Percentiles rank a stretch among this genome's conserved stretches.
Evolutionary conservation across 2,329 filamentous ascomycete genomes (phyloP).

Genomic region (Alternaria sp.): DNA sequence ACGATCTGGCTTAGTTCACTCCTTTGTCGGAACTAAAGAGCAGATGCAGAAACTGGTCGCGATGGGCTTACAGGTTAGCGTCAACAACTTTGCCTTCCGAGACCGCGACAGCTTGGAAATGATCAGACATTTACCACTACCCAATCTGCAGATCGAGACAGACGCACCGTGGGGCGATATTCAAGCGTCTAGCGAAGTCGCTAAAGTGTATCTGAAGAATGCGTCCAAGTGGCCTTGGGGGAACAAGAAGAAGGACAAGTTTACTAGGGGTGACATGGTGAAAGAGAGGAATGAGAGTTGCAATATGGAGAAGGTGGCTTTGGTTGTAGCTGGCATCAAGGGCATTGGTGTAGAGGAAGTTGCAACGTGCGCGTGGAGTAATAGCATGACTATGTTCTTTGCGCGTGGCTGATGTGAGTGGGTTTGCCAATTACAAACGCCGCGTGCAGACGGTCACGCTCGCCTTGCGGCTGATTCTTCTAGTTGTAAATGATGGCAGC

Average conservation of each 20-base stretch:
- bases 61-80: constrained; percentile 56
- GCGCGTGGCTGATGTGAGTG: background rate
- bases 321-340: constrained; percentile 60
- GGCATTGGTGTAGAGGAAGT: constrained; percentile 56
- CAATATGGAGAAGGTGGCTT: constrained; percentile 57
- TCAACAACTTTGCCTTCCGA: constrained; percentile 62
- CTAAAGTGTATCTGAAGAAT: constrained; percentile 55
- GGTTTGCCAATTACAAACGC: background rate
- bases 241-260: constrained; percentile 62
- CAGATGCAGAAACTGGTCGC: constrained; percentile 54
- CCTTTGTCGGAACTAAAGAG: constrained; percentile 50
- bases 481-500: too few species aligned
- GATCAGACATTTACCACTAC: constrained; percentile 54
- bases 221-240: constrained; percentile 49
- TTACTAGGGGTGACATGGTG: constrained; percentile 57
- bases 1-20: constrained; percentile 50
- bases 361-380: constrained; percentile 51
- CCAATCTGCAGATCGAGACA: constrained; percentile 58
- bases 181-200: constrained; percentile 45
- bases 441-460: background rate
- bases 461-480: background rate
- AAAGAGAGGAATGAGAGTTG: constrained; percentile 64
- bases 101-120: constrained; percentile 54
- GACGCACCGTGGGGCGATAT: constrained; percentile 62
- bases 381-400: constrained; percentile 40